Evolutionary conservation across 139 green algal species (phyloP), one percentile per base, ranked within the genome.

Genomic region (Parachlorella kessleri): DNA sequence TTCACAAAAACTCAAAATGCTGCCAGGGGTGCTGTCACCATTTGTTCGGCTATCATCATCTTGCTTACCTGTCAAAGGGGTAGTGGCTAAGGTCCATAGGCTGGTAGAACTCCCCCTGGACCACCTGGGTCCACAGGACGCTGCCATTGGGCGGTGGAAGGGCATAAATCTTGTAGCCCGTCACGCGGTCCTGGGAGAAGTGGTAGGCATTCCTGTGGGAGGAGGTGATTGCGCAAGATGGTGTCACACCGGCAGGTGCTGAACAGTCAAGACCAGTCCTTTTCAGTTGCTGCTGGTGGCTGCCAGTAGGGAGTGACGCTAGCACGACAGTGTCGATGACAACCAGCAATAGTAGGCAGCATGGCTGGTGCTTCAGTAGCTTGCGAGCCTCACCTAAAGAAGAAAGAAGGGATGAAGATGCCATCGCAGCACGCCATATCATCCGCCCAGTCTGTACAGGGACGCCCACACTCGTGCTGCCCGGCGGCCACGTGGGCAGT

Each of bases 401-500:
- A 78, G 38, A 78, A 78, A 38, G 73, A 64, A 18, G 73, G 73
- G 8, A 41, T 9, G 73, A 32, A 78, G 38, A 78, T 78, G 37
- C 38, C 73, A 30, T 78, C 73, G 73, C 73, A 78, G 73, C 73
- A 78, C 3, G 53, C 41, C 28, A 55, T 28, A 0, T 59, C 39
- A 1, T 30, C 38, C 36, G n/a, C 59, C 73, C 73, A 71, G 38
- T 78, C 55, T 38, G 59, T 37, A 30, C 73, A 78, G 4, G 26
- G 10, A 18, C 28, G 64, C 28, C 32, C 6, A 30, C 73, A 78
- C n/a, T 18, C 30, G 37, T 32, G 24, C 38, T 70, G 35, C 28
- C 59, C 38, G 8, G 59, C 38, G 55, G 55, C 55, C 73, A 33
- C 41, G 37, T 3, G n/a, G 6, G 39, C 37, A 3, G 59, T 78